phyloP scores from a whole-genome alignment of 345 rosid genomes.

The Aquilaria malaccensis region DNA sequence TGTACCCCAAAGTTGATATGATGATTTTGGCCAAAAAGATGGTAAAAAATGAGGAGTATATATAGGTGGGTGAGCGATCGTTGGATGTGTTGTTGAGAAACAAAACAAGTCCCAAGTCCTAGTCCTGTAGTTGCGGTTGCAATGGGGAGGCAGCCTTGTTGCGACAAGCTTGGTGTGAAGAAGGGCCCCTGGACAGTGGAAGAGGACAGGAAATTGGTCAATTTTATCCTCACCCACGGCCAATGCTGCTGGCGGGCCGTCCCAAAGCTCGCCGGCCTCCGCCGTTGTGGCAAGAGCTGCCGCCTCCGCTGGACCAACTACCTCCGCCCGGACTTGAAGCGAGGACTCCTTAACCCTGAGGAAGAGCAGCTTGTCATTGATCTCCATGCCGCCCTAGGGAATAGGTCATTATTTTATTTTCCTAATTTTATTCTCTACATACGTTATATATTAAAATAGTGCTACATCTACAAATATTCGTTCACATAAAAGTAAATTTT shows the following conservation, averaged over 20 bases:
- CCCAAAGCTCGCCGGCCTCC: constrained; percentile 80
- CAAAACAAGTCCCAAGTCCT: no score
- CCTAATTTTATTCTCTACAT: no score
- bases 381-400: constrained; percentile 74
- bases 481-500: no score
- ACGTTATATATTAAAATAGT: no score
- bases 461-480: no score
- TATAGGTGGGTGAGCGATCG: no score
- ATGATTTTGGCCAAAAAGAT: no score
- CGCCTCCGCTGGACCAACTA: constrained; percentile 89
- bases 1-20: no score
- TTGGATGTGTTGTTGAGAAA: no score
- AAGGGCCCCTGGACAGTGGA: constrained; percentile 88
- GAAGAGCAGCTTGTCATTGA: constrained; percentile 75
- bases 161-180: constrained; percentile 78
- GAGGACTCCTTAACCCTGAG: constrained; percentile 59
- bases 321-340: constrained; percentile 86
- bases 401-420: constrained; percentile 30
- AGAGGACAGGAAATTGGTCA: constrained; percentile 72
- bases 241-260: constrained; percentile 85
- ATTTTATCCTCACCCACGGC: constrained; percentile 63
- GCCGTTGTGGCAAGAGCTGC: constrained; percentile 85
- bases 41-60: no score
- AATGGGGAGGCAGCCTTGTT: constrained; percentile 76
- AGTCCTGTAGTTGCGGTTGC: no score